Conservation (phyloP, 306 rosid genomes). For the Lotus japonicus region DNA sequence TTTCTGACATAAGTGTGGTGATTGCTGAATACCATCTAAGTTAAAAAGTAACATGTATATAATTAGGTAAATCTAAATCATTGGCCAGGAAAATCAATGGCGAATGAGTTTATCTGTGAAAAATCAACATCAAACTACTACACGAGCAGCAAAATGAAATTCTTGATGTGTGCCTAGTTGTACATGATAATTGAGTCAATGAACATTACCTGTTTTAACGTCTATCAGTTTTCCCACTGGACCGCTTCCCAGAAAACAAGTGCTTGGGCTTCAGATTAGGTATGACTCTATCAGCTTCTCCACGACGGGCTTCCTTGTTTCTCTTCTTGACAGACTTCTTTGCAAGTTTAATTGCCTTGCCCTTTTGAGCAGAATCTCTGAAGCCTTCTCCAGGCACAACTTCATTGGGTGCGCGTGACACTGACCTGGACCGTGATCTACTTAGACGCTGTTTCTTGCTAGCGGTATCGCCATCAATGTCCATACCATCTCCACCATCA, state of each 20-base stretch:
- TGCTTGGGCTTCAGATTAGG: slow-evolving; percentile 74
- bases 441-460: slow-evolving; percentile 54
- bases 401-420: slow-evolving; percentile 56
- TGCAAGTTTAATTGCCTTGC: slow-evolving; percentile 55
- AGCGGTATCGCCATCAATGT: slow-evolving; percentile 58
- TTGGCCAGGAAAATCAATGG: neutral
- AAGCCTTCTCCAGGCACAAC: slow-evolving; percentile 81
- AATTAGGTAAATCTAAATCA: neutral
- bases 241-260: slow-evolving; percentile 75
- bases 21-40: neutral
- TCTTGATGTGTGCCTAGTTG: neutral
- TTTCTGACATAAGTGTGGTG: neutral
- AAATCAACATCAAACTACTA: neutral
- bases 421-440: slow-evolving; percentile 53
- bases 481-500: slow-evolving; percentile 47
- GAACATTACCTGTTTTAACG: slow-evolving; percentile 44
- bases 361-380: slow-evolving; percentile 68
- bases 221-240: slow-evolving; percentile 63
- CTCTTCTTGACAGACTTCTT: slow-evolving; percentile 64
- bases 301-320: slow-evolving; percentile 77
- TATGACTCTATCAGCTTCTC: slow-evolving; percentile 91
- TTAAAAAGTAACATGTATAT: neutral
- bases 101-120: neutral
- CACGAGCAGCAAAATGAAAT: neutral
- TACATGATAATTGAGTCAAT: neutral